Evolutionary conservation across 2,329 filamentous ascomycete genomes (phyloP), one percentile per base, ranked within the genome.

Genomic region (Aspergillus nomiae): DNA sequence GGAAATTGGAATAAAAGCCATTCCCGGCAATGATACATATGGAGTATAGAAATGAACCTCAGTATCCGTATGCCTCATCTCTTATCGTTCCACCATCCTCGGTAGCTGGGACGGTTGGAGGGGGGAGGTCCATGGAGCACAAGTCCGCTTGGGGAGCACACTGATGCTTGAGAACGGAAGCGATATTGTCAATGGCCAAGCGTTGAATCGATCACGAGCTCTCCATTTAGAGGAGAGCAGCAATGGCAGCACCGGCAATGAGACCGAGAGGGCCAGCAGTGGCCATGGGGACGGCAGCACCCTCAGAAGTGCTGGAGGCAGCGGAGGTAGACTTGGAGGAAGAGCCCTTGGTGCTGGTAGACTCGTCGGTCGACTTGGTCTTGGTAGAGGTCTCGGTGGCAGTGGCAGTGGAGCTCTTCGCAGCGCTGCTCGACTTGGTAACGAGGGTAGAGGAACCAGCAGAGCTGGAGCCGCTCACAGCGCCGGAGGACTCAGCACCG

Each of bases 161-260:
- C 30, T 38, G 34, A 26, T 38, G 32, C 32, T 55, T 55, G 51
- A 21, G 30, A 30, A 11, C 12, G 32, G 21, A 26, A 38, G 34
- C 14, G 21, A 55, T 21, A 10, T 28, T 55, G 11, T 38, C 30
- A 38, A 24, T 38, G 34, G 26, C 32, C 51, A 38, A 38, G 21
- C 34, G 21, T 7, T 10, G 8, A 24, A 19, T 55, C 2, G 51
- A 19, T 38, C 16, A 53, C 30, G 28, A 34, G 11, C 30, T 38
- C 32, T 51, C 60, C 46, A 38, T 65, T 77, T 77, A 82, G 67
- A 82, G 70, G 65, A 83, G 73, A 67, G 78, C 77, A 67, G 78
- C 77, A 54, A 82, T 69, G 56, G 78, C 72, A 64, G 75, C 73
- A 71, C 79, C 80, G 66, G 79, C 81, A 26, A 81, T 70, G 57